Base-by-base conservation (phyloP, 176 grass and related monocot genomes). In the Avena atlantica region DNA sequence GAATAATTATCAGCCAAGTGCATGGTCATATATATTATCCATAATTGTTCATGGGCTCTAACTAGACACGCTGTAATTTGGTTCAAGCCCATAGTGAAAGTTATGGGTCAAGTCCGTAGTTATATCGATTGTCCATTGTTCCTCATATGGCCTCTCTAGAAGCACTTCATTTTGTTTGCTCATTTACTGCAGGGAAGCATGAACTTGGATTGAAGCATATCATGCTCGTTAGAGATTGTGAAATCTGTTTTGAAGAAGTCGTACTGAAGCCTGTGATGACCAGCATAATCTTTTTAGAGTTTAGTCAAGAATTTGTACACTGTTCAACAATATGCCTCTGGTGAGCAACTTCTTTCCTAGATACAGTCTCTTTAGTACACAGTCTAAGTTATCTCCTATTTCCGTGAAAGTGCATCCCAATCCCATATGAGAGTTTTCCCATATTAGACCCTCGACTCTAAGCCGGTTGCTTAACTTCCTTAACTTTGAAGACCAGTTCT, bases 321-420 rank as follows among this genome's bases (percentile, higher is more conserved):
- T 11, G 3, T 19, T 55, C 74, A 8, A 49, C n/a, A 73, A 23
- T 73, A 50, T 19, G 49, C 50, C 9, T 19, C 15, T 53, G 14
- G 15, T 76, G 8, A 76, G 74, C 49, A 55, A 76, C 49, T 55
- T 55, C 48, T 52, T 75, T 75, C 52, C 14, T 76, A 19, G 25
- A 19, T 76, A 53, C 17, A 40, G 37, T 53, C 8, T 76, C 21
- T 27, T 53, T 10, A 51, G 37, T 36, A 63, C 9, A 25, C 24
- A 25, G 60, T 63, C 61, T 25, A 63, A 25, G 3, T 64, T 64
- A 64, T 25, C 61, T 24, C 4, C 12, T 63, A 64, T 23, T 64
- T 64, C 13, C 23, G 24, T 25, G n/a, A 5, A 64, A 64, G 21
- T 11, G 21, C 61, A 27, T 12, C 44, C 37, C 37, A 40, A 40